Percentiles rank a stretch among this genome's conserved stretches.
Conservation (phyloP, 1,284 basidiomycete genomes). For the Takashimella koratensis region DNA sequence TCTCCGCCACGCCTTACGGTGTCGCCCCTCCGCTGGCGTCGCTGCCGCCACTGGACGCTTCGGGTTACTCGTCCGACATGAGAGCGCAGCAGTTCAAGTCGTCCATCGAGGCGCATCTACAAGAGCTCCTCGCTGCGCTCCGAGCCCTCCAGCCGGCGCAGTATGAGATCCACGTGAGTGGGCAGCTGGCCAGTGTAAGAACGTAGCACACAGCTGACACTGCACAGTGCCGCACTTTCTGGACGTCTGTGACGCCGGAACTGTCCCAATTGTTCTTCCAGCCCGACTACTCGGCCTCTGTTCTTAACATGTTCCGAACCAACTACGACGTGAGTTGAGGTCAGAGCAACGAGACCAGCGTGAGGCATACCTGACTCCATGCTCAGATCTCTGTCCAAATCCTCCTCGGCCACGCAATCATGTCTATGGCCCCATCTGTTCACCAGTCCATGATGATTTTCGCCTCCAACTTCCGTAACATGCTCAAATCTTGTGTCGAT, state of each 20-base stretch:
- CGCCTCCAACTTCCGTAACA: background rate
- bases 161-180: conserved; percentile 35
- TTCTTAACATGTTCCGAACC: conserved; percentile 19
- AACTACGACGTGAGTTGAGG: conserved; percentile 26
- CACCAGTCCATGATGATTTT: background rate
- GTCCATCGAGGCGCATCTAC: conserved; percentile 1
- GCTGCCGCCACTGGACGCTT: background rate
- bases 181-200: background rate
- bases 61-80: background rate
- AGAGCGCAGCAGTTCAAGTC: background rate
- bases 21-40: background rate
- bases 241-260: conserved; percentile 20
- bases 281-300: conserved; percentile 15
- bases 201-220: conserved; percentile 5
- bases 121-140: conserved; percentile 27
- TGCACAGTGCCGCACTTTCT: conserved; percentile 32
- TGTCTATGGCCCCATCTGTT: background rate
- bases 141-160: conserved; percentile 27
- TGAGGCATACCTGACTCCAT: background rate
- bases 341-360: background rate
- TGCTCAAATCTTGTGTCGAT: background rate
- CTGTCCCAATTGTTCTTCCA: conserved; percentile 19
- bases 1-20: background rate
- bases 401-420: conserved; percentile 12
- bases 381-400: conserved; percentile 27